Evolutionary conservation across 1,284 basidiomycete genomes (phyloP).

Genomic region (Cutaneotrichosporon sp.): DNA sequence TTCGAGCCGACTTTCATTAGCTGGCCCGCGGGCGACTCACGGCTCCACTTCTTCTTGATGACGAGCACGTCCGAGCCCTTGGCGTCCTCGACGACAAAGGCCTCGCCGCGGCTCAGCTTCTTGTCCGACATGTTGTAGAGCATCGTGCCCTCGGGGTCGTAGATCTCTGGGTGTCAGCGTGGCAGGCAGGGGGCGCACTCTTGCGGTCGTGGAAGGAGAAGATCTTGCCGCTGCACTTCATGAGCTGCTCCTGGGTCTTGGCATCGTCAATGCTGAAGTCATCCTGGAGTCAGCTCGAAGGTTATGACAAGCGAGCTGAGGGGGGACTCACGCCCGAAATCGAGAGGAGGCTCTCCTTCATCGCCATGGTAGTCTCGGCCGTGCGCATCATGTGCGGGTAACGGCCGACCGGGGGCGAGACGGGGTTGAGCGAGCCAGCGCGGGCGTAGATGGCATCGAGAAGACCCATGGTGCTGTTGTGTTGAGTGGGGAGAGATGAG

Average conservation of each 20-base stretch:
- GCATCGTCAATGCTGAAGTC: slow-evolving; percentile 11
- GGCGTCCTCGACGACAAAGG: slow-evolving; percentile 6
- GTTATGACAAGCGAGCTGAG: too few species aligned
- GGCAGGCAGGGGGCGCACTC: slow-evolving; percentile 1
- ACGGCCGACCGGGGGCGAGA: slow-evolving; percentile 10
- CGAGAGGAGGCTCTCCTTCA: slow-evolving; percentile 36
- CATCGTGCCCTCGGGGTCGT: slow-evolving; percentile 15
- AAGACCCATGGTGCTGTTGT: slow-evolving; percentile 11
- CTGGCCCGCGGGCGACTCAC: slow-evolving; percentile 6
- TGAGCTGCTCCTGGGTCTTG: background rate
- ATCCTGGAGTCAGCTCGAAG: slow-evolving; percentile 14
- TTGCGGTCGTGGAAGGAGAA: slow-evolving; percentile 19
- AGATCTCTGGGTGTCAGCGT: slow-evolving; percentile 14
- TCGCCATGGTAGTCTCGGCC: slow-evolving; percentile 19
- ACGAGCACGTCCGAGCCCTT: slow-evolving; percentile 11
- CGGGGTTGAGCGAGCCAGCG: slow-evolving; percentile 7
- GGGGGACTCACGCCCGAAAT: slow-evolving; percentile 13
- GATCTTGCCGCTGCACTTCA: slow-evolving; percentile 11
- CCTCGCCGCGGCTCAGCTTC: slow-evolving; percentile 5
- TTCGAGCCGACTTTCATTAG: slow-evolving; percentile 12
- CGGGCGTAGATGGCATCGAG: slow-evolving; percentile 8
- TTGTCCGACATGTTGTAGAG: slow-evolving; percentile 20
- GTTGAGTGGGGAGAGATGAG: background rate
- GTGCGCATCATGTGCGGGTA: slow-evolving; percentile 12
- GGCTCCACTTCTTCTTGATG: slow-evolving; percentile 11